Percentiles rank a stretch among this genome's conserved stretches.
Conservation (phyloP, 2,329 filamentous ascomycete species). For the Sporothrix luriei region DNA sequence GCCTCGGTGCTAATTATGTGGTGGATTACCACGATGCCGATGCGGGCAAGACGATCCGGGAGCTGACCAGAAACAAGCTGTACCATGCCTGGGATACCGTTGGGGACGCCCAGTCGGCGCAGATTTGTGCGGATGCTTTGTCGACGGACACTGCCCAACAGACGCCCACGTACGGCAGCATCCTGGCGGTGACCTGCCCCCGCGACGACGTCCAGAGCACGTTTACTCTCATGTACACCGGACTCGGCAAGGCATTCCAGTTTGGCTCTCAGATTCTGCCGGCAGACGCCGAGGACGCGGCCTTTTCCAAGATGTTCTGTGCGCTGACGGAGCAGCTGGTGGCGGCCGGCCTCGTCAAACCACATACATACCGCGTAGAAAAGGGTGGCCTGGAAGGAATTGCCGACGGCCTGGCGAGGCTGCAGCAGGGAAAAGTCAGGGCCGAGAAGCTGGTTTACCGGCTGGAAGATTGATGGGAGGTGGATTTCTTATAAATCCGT, state of each 20-base stretch:
- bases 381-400: conserved; percentile 40
- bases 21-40: conserved; percentile 51
- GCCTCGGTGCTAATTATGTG: conserved; percentile 48
- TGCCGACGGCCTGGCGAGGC: conserved; percentile 38
- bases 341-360: conserved; percentile 35
- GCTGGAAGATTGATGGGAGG: neutral
- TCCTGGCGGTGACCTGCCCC: conserved; percentile 34
- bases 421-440: conserved; percentile 42
- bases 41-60: conserved; percentile 44
- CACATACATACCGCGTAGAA: conserved; percentile 37
- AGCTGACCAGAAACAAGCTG: conserved; percentile 46
- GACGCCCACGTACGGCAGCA: conserved; percentile 16
- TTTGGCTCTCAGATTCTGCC: conserved; percentile 9
- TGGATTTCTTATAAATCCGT: no score
- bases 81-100: conserved; percentile 50
- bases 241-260: conserved; percentile 28
- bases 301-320: conserved; percentile 27
- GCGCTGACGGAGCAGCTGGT: conserved; percentile 40
- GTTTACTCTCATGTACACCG: conserved; percentile 30
- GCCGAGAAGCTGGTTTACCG: conserved; percentile 46
- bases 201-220: conserved; percentile 38
- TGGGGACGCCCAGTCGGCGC: conserved; percentile 41
- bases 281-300: conserved; percentile 26
- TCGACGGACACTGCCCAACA: neutral
- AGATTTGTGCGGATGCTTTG: conserved; percentile 41